phyloP scores from a whole-genome alignment of 306 rosid genomes.

The Mimosa bimucronata region DNA sequence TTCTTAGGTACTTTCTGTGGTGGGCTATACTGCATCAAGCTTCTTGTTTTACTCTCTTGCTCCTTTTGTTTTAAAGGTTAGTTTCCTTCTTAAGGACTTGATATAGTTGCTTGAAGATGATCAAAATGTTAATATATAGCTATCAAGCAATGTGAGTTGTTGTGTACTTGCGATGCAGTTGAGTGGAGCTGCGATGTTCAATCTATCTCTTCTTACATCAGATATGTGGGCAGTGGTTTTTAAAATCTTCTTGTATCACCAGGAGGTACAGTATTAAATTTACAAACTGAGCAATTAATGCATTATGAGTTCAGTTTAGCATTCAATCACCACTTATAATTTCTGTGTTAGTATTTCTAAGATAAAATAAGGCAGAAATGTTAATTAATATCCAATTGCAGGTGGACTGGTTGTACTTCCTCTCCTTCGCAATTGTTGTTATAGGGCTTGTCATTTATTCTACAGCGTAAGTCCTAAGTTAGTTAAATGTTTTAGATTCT shows the following conservation, averaged over 20 bases:
- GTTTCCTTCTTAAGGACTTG: slow-evolving; percentile 25
- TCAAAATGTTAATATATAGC: neutral
- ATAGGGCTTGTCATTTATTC: slow-evolving; percentile 63
- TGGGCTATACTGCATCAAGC: slow-evolving; percentile 34
- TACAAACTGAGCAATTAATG: neutral
- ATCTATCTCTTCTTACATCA: slow-evolving; percentile 44
- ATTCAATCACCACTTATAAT: neutral
- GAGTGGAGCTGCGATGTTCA: slow-evolving; percentile 47
- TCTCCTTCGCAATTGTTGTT: slow-evolving; percentile 51
- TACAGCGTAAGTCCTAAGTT: slow-evolving; percentile 45
- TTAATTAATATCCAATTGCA: slow-evolving; percentile 21
- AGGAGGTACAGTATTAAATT: slow-evolving; percentile 36
- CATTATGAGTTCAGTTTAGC: neutral
- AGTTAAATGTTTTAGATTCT: neutral
- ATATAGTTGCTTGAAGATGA: neutral
- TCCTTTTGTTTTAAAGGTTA: slow-evolving; percentile 47
- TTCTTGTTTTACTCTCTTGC: slow-evolving; percentile 37
- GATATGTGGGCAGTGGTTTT: slow-evolving; percentile 50
- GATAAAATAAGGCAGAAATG: slow-evolving; percentile 15
- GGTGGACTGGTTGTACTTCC: slow-evolving; percentile 73
- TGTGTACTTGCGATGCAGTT: slow-evolving; percentile 27
- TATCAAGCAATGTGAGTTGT: neutral
- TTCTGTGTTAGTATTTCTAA: neutral
- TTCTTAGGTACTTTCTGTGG: slow-evolving; percentile 40
- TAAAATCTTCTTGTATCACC: slow-evolving; percentile 31